Conservation (phyloP, 2,329 filamentous ascomycete species). For the Periconia sp. region DNA sequence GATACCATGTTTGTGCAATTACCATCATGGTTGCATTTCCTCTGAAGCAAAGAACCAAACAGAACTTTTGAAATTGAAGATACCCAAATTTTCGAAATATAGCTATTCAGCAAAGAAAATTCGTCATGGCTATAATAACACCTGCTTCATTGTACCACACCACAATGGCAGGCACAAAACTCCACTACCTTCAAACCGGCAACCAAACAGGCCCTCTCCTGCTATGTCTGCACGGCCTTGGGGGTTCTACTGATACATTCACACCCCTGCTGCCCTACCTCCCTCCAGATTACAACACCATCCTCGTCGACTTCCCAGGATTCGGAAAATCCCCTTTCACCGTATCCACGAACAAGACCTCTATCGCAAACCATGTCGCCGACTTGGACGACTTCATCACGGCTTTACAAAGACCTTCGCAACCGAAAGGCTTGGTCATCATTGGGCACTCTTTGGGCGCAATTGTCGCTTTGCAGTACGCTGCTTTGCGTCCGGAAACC, state of each 20-base stretch:
- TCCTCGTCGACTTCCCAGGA: conserved; percentile 6
- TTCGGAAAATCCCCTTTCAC: not conserved
- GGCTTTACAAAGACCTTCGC: conserved; percentile 2
- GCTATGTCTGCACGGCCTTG: conserved; percentile 5
- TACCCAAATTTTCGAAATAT: no score
- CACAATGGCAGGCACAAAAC: not conserved
- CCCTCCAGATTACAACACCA: not conserved
- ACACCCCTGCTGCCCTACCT: not conserved
- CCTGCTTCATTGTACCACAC: not conserved
- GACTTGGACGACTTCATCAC: conserved; percentile 8
- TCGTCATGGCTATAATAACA: not conserved
- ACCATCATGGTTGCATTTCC: not conserved
- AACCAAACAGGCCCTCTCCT: not conserved
- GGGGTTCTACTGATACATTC: conserved; percentile 4
- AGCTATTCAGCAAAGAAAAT: no score
- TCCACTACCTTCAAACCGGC: conserved; percentile 3
- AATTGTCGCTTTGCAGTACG: conserved; percentile 4
- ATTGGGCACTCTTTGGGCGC: conserved; percentile 3
- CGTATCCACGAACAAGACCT: not conserved
- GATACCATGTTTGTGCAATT: not conserved
- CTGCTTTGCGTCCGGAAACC: not conserved
- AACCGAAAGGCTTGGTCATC: not conserved
- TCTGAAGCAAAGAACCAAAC: no score
- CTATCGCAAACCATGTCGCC: conserved; percentile 3
- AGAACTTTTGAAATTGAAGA: no score